A percentile compares a stretch with the other conserved stretches of the same genome.
Conservation (phyloP, 805 yeast species). For the Ogataea trehalophila region DNA sequence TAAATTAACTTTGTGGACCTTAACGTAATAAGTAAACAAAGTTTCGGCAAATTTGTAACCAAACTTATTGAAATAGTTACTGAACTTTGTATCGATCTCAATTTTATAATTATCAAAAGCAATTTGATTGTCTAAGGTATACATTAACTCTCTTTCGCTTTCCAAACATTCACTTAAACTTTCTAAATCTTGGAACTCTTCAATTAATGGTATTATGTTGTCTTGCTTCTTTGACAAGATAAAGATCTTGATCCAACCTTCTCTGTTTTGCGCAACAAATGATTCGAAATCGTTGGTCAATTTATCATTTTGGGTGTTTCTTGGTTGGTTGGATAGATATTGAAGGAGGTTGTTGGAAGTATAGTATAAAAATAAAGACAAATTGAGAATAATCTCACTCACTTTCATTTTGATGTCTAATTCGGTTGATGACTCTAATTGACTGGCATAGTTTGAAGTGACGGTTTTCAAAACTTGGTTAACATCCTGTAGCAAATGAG, state of each 20-base stretch:
- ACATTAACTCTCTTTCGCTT: constrained; percentile 32
- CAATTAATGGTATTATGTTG: constrained; percentile 60
- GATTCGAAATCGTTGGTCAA: constrained; percentile 1
- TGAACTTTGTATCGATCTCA: constrained; percentile 30
- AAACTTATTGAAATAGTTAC: constrained; percentile 51
- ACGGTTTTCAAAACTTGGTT: constrained; percentile 16
- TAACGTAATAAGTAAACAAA: constrained; percentile 55
- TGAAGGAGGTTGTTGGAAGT: constrained; percentile 11
- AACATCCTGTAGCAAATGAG: constrained; percentile 13
- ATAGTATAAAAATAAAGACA: constrained; percentile 25
- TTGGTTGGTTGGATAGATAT: constrained; percentile 1
- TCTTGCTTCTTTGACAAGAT: constrained; percentile 44
- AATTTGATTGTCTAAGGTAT: constrained; percentile 32
- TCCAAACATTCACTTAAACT: constrained; percentile 55
- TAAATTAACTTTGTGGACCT: constrained; percentile 44
- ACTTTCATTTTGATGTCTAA: constrained; percentile 10
- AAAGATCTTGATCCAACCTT: constrained; percentile 56
- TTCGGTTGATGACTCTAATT: constrained; percentile 11
- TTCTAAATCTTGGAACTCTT: constrained; percentile 57
- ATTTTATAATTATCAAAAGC: constrained; percentile 15
- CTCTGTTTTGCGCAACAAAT: constrained; percentile 19
- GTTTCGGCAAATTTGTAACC: constrained; percentile 66
- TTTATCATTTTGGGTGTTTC: neutral
- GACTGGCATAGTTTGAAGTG: constrained; percentile 7
- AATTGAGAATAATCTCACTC: constrained; percentile 13